These are phyloP conservation scores for Prunus kanzakura DNA, from an alignment of 306 rosid genomes.

Conservation along the genomic window DNA sequence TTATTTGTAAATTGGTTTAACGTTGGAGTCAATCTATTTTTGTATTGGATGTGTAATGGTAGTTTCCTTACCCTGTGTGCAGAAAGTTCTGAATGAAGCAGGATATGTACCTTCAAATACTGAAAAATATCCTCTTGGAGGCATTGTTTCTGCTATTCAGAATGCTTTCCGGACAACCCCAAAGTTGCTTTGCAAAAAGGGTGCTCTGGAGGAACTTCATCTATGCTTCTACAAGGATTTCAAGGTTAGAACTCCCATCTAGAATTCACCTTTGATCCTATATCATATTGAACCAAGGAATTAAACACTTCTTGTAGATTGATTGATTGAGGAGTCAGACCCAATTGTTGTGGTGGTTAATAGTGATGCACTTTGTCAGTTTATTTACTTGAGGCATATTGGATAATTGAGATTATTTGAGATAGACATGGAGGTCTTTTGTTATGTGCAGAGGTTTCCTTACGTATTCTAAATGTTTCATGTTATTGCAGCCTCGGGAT, in stretches of 20 bases:
- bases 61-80: conserved; percentile 23
- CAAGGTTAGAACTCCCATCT: conserved; percentile 45
- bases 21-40: neutral
- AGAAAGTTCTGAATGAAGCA: conserved; percentile 71
- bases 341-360: neutral
- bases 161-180: conserved; percentile 87
- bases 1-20: neutral
- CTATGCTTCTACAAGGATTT: conserved; percentile 91
- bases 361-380: neutral
- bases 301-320: neutral
- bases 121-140: conserved; percentile 91
- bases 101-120: conserved; percentile 86
- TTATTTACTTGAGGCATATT: neutral
- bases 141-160: conserved; percentile 82
- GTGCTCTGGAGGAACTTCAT: conserved; percentile 63
- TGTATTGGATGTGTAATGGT: neutral
- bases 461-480: neutral
- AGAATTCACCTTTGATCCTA: conserved; percentile 3
- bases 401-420: neutral
- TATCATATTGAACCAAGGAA: conserved; percentile 2
- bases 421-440: conserved; percentile 2
- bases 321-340: neutral
- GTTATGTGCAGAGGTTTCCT: conserved; percentile 1
- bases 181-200: conserved; percentile 55
- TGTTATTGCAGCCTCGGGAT: conserved; percentile 73